Percentiles rank a stretch among this genome's conserved stretches.
Conservation (phyloP, 1,139 yeast genomes). For the Chernovozyma aurita region DNA sequence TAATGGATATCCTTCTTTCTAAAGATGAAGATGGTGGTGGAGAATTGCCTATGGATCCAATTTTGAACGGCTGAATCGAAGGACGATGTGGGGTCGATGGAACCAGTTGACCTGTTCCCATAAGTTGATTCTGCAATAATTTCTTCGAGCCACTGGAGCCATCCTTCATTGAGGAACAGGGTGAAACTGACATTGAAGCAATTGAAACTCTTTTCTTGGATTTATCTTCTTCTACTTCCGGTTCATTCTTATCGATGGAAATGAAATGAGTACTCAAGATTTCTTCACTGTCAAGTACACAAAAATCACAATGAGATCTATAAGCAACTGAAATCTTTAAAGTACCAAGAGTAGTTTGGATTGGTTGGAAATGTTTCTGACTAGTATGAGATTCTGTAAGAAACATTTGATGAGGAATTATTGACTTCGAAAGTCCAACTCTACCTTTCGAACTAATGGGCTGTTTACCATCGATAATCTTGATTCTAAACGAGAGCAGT, state of each 20-base stretch:
- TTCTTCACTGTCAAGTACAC: slow-evolving; percentile 63
- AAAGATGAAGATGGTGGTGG: slow-evolving; percentile 37
- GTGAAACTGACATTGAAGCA: slow-evolving; percentile 27
- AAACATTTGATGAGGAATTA: slow-evolving; percentile 43
- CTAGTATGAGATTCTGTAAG: slow-evolving; percentile 49
- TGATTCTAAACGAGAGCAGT: slow-evolving; percentile 48
- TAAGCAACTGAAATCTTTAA: slow-evolving; percentile 74
- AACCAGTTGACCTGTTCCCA: neutral
- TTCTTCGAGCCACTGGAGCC: neutral
- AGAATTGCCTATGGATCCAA: slow-evolving; percentile 54
- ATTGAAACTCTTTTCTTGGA: slow-evolving; percentile 8
- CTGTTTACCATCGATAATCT: slow-evolving; percentile 70
- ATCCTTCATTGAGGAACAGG: slow-evolving; percentile 19
- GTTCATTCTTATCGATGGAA: slow-evolving; percentile 32
- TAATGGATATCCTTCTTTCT: slow-evolving; percentile 41
- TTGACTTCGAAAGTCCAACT: slow-evolving; percentile 72
- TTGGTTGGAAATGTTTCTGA: slow-evolving; percentile 61
- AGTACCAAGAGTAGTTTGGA: slow-evolving; percentile 71
- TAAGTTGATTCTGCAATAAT: neutral
- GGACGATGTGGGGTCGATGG: slow-evolving; percentile 16
- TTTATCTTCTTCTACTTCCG: slow-evolving; percentile 3
- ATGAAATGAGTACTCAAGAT: slow-evolving; percentile 57
- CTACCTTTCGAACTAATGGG: slow-evolving; percentile 81
- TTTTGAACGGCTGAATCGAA: slow-evolving; percentile 54
- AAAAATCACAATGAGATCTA: slow-evolving; percentile 66